These are phyloP conservation scores for Russula sp. DNA, from an alignment of 768 basidiomycete genomes.

Conservation along the genomic window DNA sequence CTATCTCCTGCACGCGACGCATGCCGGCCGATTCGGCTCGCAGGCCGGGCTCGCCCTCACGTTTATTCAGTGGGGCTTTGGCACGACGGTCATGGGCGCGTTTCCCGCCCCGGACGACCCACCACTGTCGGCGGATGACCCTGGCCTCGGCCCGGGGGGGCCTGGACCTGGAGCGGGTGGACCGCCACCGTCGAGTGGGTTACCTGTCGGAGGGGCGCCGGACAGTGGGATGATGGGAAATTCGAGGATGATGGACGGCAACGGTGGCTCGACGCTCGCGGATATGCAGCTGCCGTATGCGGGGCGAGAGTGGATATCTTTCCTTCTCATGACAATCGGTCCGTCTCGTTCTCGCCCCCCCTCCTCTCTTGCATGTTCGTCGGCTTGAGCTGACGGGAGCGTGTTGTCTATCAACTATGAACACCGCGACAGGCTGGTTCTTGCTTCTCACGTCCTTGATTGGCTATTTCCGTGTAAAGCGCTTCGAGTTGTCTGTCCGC, in stretches of 20 bases:
- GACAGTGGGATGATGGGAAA: conserved; percentile 7
- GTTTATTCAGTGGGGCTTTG: conserved; percentile 87
- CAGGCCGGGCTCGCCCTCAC: conserved; percentile 94
- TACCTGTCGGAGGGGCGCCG: conserved; percentile 15
- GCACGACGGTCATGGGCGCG: conserved; percentile 39
- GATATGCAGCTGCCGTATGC: conserved; percentile 26
- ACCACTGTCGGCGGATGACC: background rate
- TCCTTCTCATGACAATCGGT: conserved; percentile 88
- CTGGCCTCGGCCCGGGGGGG: background rate
- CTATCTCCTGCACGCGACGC: conserved; percentile 84
- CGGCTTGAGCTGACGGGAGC: background rate
- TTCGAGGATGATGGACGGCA: conserved; percentile 14
- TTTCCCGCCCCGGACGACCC: conserved; percentile 16
- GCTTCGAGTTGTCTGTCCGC: conserved; percentile 71
- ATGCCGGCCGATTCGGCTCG: conserved; percentile 90
- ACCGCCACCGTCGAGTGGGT: background rate
- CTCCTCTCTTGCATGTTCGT: background rate
- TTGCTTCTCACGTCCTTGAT: conserved; percentile 76
- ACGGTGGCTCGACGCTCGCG: background rate
- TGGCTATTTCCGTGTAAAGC: conserved; percentile 78
- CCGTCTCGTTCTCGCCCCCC: conserved; percentile 14
- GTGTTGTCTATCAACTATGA: background rate
- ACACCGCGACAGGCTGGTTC: conserved; percentile 65
- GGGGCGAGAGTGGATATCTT: conserved; percentile 84
- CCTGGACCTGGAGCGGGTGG: background rate